Percentiles rank a stretch among this genome's conserved stretches.
phyloP scores from a whole-genome alignment of 2,329 filamentous ascomycete genomes.

The Bimuria novae-zelandiae region DNA sequence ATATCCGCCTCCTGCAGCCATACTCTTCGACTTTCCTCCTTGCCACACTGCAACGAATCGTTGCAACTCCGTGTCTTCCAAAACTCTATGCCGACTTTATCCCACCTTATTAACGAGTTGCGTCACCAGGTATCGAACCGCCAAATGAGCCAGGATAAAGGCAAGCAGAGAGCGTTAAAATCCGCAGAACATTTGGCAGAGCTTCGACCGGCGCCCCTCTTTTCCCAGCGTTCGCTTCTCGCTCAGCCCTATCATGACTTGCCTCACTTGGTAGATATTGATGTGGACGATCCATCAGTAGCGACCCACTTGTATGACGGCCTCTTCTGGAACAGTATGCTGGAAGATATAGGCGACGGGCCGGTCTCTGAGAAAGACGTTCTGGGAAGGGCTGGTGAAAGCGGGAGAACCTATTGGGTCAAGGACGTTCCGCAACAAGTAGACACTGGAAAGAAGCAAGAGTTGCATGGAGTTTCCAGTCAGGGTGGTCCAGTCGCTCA shows the following conservation, averaged over 20 bases:
- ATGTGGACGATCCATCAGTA: not conserved
- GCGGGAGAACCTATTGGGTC: not conserved
- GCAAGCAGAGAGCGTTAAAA: not conserved
- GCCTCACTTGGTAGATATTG: not conserved
- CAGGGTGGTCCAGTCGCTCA: not conserved
- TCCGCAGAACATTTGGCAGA: not conserved
- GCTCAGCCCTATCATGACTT: not conserved
- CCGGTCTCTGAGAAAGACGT: not conserved
- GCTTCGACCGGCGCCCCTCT: not conserved
- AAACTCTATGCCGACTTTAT: not conserved
- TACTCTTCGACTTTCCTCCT: not conserved
- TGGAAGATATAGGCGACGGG: not conserved
- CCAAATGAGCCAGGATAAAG: not conserved
- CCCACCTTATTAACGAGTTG: not conserved
- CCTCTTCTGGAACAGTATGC: slow-evolving; percentile 8
- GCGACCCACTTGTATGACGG: not conserved
- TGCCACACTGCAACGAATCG: not conserved
- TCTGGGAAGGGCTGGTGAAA: not conserved
- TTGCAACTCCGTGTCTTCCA: not conserved
- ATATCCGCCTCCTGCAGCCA: not conserved
- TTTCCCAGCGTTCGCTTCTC: not conserved
- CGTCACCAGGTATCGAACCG: not conserved
- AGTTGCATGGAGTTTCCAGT: no score
- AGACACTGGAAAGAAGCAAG: no score
- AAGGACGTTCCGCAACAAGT: not conserved